Conservation (phyloP, 257 asterid genomes). For the Plantago elongata region DNA sequence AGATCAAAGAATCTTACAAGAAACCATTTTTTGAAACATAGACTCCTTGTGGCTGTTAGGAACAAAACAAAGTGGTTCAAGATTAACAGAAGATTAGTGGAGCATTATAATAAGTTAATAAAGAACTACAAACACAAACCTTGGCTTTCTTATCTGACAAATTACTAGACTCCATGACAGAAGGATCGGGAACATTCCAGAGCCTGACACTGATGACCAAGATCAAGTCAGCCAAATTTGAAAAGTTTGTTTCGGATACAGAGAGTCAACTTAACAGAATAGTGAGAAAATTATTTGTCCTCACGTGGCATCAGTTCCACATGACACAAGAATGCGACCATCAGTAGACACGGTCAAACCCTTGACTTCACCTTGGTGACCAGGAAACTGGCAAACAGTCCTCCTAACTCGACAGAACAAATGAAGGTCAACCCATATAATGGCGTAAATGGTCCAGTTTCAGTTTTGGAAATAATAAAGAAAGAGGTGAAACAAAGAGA, state of each 20-base stretch:
- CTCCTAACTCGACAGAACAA: conserved; percentile 31
- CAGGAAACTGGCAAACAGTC: conserved; percentile 87
- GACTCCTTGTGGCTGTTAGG: conserved; percentile 65
- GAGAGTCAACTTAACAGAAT: not conserved
- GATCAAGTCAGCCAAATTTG: not conserved
- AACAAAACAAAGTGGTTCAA: conserved; percentile 20
- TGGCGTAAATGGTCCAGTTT: no score
- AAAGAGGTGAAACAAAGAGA: not conserved
- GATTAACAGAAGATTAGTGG: conserved; percentile 13
- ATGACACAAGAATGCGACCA: conserved; percentile 82
- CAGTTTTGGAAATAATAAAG: conserved; percentile 5
- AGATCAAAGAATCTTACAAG: conserved; percentile 44
- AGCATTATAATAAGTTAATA: not conserved
- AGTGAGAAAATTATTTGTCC: conserved; percentile 21
- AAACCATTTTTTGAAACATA: conserved; percentile 77
- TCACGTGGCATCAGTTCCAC: conserved; percentile 96
- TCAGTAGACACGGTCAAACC: conserved; percentile 88
- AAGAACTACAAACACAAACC: conserved; percentile 36
- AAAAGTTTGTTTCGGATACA: not conserved
- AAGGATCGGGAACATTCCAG: conserved; percentile 74
- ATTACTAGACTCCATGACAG: conserved; percentile 39
- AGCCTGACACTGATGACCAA: conserved; percentile 70
- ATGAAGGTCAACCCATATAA: no score
- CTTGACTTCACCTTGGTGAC: conserved; percentile 87
- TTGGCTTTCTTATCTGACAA: conserved; percentile 32